These are phyloP conservation scores for Aspergillus conjunctus DNA, from an alignment of 495 filamentous ascomycete species.

Conservation along the genomic window DNA sequence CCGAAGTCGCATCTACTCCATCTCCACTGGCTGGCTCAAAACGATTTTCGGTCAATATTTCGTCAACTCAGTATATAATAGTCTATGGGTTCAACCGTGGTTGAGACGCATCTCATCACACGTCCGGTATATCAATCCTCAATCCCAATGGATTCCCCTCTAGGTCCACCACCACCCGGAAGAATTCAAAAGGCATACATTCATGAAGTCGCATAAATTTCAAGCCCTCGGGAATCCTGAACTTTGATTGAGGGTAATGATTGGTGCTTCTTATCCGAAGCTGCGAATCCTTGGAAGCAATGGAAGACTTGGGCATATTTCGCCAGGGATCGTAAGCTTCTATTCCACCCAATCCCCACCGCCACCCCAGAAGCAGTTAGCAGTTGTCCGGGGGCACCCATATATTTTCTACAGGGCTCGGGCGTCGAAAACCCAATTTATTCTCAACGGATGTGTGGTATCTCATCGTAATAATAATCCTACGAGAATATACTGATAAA, in stretches of 20 bases:
- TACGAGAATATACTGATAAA: neutral
- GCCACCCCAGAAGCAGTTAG: neutral
- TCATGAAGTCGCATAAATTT: constrained; percentile 15
- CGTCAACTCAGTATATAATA: neutral
- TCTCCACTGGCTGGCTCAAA: too few species aligned
- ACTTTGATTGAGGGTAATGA: neutral
- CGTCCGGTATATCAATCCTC: neutral
- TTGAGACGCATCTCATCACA: too few species aligned
- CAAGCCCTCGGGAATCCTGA: constrained; percentile 9
- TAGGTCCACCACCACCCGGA: neutral
- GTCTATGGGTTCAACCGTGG: neutral
- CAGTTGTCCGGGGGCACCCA: neutral
- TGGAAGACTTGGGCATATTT: constrained; percentile 9
- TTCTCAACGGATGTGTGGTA: neutral
- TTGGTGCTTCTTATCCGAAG: constrained; percentile 11
- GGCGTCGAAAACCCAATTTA: neutral
- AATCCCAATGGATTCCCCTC: neutral
- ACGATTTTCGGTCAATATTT: too few species aligned
- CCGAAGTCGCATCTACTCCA: too few species aligned
- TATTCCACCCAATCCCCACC: neutral
- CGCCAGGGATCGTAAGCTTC: constrained; percentile 5
- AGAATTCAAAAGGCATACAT: constrained; percentile 5
- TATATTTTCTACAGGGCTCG: neutral
- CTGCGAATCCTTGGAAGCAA: constrained; percentile 6
- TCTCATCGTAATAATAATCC: neutral